phyloP scores from a whole-genome alignment of 2,329 filamentous ascomycete species.

The Cephalotrichum gorgonifer region DNA sequence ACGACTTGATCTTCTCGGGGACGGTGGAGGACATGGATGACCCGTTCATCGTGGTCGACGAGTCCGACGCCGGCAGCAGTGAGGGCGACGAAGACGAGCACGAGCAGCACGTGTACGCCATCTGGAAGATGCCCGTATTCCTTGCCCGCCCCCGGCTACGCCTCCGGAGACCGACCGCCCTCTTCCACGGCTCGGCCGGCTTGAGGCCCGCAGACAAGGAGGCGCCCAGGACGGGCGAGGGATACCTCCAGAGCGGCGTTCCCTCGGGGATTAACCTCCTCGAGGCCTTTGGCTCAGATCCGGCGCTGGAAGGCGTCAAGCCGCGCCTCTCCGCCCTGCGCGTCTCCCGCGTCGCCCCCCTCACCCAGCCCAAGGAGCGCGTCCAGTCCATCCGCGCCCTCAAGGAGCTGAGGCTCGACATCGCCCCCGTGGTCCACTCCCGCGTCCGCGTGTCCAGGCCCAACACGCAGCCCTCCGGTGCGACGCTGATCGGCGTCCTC shows the following conservation, averaged over 20 bases:
- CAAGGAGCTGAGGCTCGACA: slow-evolving; percentile 50
- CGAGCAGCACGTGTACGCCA: slow-evolving; percentile 35
- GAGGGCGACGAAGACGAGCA: slow-evolving; percentile 17
- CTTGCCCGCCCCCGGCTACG: slow-evolving; percentile 51
- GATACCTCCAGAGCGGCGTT: slow-evolving; percentile 59
- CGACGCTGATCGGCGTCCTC: slow-evolving; percentile 57
- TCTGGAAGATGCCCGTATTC: slow-evolving; percentile 52
- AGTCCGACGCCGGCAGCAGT: slow-evolving; percentile 19
- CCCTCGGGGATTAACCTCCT: slow-evolving; percentile 68
- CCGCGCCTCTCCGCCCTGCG: slow-evolving; percentile 63
- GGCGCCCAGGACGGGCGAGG: slow-evolving; percentile 25
- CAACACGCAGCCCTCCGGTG: slow-evolving; percentile 43
- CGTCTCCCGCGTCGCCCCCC: slow-evolving; percentile 64
- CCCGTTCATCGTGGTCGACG: slow-evolving; percentile 39
- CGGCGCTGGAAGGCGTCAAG: slow-evolving; percentile 47
- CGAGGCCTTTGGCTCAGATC: slow-evolving; percentile 59
- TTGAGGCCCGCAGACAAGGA: slow-evolving; percentile 36
- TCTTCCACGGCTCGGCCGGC: slow-evolving; percentile 53
- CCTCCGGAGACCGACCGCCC: slow-evolving; percentile 54
- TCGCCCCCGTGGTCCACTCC: slow-evolving; percentile 61
- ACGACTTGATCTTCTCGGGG: slow-evolving; percentile 50
- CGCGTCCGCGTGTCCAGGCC: slow-evolving; percentile 62
- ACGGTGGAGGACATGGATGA: slow-evolving; percentile 37
- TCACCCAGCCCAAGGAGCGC: slow-evolving; percentile 50
- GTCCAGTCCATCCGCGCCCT: slow-evolving; percentile 55